Evolutionary conservation across 2,329 filamentous ascomycete species (phyloP).

Genomic region (Claviceps paspali): DNA sequence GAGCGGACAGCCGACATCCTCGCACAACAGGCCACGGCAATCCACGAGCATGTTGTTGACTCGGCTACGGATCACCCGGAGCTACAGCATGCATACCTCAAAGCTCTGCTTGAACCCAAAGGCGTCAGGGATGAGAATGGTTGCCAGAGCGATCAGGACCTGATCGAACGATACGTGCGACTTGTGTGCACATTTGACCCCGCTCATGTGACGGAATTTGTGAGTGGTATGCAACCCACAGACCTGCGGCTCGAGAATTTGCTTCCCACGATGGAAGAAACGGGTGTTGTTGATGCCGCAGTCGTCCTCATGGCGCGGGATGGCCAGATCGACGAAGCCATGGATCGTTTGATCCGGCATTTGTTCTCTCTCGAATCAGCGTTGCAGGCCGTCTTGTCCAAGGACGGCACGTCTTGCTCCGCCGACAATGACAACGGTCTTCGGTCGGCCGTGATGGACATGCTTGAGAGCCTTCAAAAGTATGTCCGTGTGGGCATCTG

Average conservation of each 20-base stretch:
- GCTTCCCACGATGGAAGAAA: conserved; percentile 76
- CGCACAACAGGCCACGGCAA: conserved; percentile 40
- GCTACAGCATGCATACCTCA: conserved; percentile 61
- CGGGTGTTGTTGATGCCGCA: conserved; percentile 81
- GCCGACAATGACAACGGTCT: conserved; percentile 31
- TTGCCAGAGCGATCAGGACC: conserved; percentile 32
- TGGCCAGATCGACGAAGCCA: conserved; percentile 67
- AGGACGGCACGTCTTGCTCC: conserved; percentile 40
- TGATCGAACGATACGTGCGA: conserved; percentile 74
- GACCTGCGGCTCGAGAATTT: conserved; percentile 68
- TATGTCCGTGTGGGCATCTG: conserved; percentile 89
- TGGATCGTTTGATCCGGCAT: conserved; percentile 72
- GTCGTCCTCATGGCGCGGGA: conserved; percentile 83
- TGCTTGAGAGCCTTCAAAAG: conserved; percentile 68
- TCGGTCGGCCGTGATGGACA: conserved; percentile 53
- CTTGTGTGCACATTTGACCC: conserved; percentile 83
- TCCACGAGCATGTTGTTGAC: conserved; percentile 52
- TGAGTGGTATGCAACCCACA: conserved; percentile 58
- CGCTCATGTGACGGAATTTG: conserved; percentile 69
- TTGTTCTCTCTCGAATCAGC: conserved; percentile 66
- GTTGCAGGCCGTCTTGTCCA: conserved; percentile 56
- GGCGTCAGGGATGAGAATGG: conserved; percentile 18
- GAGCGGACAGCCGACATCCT: conserved; percentile 50
- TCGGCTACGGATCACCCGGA: conserved; percentile 45
- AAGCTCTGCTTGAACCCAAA: conserved; percentile 55